Conservation (phyloP, 2,329 filamentous ascomycete genomes). For the Calonectria pseudoreteaudii region DNA sequence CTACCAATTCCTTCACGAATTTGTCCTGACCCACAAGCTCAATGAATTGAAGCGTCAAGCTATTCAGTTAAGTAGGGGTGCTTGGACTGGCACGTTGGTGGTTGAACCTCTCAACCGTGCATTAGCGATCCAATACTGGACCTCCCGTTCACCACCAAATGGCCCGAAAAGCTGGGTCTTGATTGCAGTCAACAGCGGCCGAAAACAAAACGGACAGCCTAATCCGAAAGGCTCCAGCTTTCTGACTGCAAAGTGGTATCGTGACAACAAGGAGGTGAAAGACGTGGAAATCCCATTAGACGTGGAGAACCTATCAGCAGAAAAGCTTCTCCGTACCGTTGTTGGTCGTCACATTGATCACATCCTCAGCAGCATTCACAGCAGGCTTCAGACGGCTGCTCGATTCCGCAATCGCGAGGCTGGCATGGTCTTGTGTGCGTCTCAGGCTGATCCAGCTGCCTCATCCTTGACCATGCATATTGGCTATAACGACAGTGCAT, state of each 20-base stretch:
- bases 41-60: constrained; percentile 85
- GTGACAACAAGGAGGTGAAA: constrained; percentile 80
- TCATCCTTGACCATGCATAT: constrained; percentile 78
- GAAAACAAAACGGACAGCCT: constrained; percentile 53
- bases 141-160: constrained; percentile 61
- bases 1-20: constrained; percentile 88
- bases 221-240: constrained; percentile 62
- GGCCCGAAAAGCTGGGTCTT: constrained; percentile 91
- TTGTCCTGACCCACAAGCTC: constrained; percentile 91
- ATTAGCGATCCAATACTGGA: constrained; percentile 93
- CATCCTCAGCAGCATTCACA: constrained; percentile 75
- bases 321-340: constrained; percentile 78
- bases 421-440: constrained; percentile 67
- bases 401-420: constrained; percentile 73
- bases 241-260: constrained; percentile 83
- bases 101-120: constrained; percentile 85
- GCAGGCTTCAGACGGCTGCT: constrained; percentile 68
- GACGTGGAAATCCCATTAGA: constrained; percentile 77
- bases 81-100: constrained; percentile 83
- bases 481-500: constrained; percentile 69
- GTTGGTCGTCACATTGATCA: constrained; percentile 81
- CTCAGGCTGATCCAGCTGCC: constrained; percentile 71
- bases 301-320: constrained; percentile 75
- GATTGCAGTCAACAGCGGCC: constrained; percentile 81
- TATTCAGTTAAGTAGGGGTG: constrained; percentile 71